Conservation (phyloP, 2,329 filamentous ascomycete genomes). For the Fusarium tjaetaba region DNA sequence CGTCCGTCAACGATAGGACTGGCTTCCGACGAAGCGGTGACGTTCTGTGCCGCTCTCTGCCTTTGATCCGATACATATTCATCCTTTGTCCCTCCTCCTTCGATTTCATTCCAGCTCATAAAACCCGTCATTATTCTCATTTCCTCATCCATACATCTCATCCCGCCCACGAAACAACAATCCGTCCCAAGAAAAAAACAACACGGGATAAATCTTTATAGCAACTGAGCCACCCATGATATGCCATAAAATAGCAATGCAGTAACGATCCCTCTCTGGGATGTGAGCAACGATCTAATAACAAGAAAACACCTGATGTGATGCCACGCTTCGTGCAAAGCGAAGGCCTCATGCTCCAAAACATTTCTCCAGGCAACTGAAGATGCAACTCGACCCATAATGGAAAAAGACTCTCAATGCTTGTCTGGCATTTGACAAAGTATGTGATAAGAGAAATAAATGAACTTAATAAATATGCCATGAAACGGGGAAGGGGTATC, state of each 20-base stretch:
- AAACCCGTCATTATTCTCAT: conserved; percentile 33
- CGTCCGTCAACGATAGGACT: conserved; percentile 15
- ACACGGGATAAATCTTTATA: conserved; percentile 13
- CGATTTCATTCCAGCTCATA: conserved; percentile 21
- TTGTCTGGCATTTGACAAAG: conserved; percentile 29
- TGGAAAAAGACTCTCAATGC: conserved; percentile 24
- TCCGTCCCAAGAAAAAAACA: conserved; percentile 11
- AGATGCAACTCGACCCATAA: conserved; percentile 29
- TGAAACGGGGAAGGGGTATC: conserved; percentile 37
- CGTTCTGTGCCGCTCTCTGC: conserved; percentile 4
- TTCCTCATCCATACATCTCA: conserved; percentile 23
- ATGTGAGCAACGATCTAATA: conserved; percentile 38
- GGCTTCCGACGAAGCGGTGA: conserved; percentile 1
- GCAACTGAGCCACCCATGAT: conserved; percentile 34
- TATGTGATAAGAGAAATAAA: conserved; percentile 29
- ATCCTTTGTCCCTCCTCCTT: conserved; percentile 11
- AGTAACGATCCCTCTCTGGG: conserved; percentile 22
- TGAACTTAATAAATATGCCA: conserved; percentile 24
- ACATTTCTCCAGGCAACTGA: conserved; percentile 30
- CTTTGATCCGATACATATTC: conserved; percentile 10
- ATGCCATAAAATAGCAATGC: conserved; percentile 25
- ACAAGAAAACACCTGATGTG: conserved; percentile 31
- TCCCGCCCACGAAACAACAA: conserved; percentile 10
- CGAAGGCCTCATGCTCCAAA: conserved; percentile 24
- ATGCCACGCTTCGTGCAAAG: conserved; percentile 10